Conservation (phyloP, 768 basidiomycete genomes). For the Mycena capillaripes region DNA sequence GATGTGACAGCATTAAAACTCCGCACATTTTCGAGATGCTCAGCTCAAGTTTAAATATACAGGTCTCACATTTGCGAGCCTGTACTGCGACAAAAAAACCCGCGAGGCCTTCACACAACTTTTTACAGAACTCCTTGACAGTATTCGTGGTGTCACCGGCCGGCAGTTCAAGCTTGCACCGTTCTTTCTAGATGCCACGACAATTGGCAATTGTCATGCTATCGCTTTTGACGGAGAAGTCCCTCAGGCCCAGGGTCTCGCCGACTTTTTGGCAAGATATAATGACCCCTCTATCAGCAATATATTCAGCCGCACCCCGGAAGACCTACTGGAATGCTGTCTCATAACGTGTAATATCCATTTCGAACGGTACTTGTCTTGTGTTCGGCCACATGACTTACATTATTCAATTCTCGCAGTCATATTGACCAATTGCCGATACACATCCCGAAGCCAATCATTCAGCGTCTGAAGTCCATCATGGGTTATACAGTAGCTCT, state of each 20-base stretch:
- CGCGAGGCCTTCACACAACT: conserved; percentile 29
- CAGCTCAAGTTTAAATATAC: neutral
- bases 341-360: conserved; percentile 1
- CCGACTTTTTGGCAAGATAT: neutral
- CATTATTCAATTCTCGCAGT: conserved; percentile 8
- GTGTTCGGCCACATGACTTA: too few species aligned
- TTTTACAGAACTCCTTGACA: conserved; percentile 29
- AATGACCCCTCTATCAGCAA: neutral
- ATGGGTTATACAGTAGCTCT: conserved; percentile 3
- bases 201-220: too few species aligned
- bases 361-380: neutral
- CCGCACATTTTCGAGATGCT: too few species aligned
- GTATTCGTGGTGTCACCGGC: conserved; percentile 27
- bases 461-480: conserved; percentile 34
- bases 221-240: too few species aligned
- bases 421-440: conserved; percentile 38
- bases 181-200: conserved; percentile 24
- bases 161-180: conserved; percentile 22
- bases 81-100: too few species aligned
- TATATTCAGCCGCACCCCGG: neutral
- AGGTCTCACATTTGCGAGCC: conserved; percentile 35
- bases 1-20: too few species aligned
- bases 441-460: conserved; percentile 6
- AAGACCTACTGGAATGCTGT: neutral
- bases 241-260: too few species aligned